Evolutionary conservation across 768 basidiomycete species (phyloP), one percentile per base, ranked within the genome.

Genomic region (Rhodotorula diobovata): DNA sequence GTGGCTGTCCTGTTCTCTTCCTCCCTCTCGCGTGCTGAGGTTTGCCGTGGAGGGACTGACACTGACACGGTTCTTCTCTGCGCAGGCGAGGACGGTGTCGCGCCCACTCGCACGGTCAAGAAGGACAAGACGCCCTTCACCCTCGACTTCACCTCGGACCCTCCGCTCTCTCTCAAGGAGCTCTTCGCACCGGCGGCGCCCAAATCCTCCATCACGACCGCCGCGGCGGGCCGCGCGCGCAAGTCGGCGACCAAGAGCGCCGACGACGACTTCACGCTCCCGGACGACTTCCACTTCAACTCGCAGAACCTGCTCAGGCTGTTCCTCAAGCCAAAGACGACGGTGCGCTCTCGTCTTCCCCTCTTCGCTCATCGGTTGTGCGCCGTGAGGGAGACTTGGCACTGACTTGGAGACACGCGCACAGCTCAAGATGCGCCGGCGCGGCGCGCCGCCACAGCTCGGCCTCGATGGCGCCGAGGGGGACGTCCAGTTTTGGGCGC

Each of bases 231-330:
- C 80, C 71, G 82, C 83, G 39, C 83, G 83, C 71, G 87, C 82
- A 80, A 87, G 82, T 72, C 78, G 77, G 37, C 35, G 7, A 10
- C 35, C 4, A 35, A 37, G 35, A n/a, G 32, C 61, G 60, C 6
- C 48, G 66, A 66, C 25, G 57, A 86, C 35, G 87, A 89, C 61
- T 88, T 91, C 75, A 85, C 87, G 15, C 82, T 98, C 55, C 96
- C 96, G 2, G 93, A 97, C 76, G 96, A 99, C 79, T 94, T 95
- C 89, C 94, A 97, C 80, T 99, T 99, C 80, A 90, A 90, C 39
- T 91, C 89, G 78, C 84, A 88, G 73, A 90, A 96, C 76, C 84
- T 99, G 21, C 86, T 99, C 30, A 89, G 93, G 14, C 81, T 99
- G 61, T 99, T 98, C 84, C 80, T 96, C 78, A 99, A 99, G 81